These are phyloP conservation scores for Penicillium nucicola DNA, from an alignment of 495 filamentous ascomycete genomes.

Conservation along the genomic window DNA sequence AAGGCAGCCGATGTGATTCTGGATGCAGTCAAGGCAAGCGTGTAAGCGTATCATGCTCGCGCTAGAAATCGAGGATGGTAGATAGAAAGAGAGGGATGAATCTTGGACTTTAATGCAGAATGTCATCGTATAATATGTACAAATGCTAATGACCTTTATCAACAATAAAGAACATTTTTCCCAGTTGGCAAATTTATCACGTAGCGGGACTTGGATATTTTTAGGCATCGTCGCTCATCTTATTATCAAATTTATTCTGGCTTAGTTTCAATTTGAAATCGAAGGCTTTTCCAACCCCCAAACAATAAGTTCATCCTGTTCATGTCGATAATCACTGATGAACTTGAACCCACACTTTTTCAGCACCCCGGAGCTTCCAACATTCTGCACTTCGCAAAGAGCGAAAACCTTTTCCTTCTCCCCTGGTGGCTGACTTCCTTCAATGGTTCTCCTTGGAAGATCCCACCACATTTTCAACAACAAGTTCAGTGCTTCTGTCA, in stretches of 20 bases:
- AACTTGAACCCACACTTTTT: conserved; percentile 37
- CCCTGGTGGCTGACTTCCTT: not conserved
- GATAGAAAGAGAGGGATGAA: not conserved
- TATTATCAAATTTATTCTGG: too few relatives aligned
- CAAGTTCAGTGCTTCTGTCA: conserved; percentile 29
- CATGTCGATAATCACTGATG: conserved; percentile 23
- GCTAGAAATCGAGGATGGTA: too few relatives aligned
- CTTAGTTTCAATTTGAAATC: not conserved
- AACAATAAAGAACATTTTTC: too few relatives aligned
- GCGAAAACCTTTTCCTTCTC: conserved; percentile 18
- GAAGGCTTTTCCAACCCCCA: conserved; percentile 33
- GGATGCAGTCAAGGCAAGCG: not conserved
- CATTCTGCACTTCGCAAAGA: conserved; percentile 24
- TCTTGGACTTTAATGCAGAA: too few relatives aligned
- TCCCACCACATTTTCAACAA: conserved; percentile 23
- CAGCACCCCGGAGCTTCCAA: conserved; percentile 27
- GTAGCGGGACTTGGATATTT: too few relatives aligned
- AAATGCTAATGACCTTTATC: too few relatives aligned
- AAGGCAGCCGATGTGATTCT: conserved; percentile 53
- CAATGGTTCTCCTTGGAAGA: conserved; percentile 5
- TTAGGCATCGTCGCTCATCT: too few relatives aligned
- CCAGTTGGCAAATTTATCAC: too few relatives aligned
- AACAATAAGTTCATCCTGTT: conserved; percentile 37
- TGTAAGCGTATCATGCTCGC: not conserved
- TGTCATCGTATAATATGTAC: too few relatives aligned